phyloP scores from a whole-genome alignment of 306 rosid genomes.

The Alnus rubra region DNA sequence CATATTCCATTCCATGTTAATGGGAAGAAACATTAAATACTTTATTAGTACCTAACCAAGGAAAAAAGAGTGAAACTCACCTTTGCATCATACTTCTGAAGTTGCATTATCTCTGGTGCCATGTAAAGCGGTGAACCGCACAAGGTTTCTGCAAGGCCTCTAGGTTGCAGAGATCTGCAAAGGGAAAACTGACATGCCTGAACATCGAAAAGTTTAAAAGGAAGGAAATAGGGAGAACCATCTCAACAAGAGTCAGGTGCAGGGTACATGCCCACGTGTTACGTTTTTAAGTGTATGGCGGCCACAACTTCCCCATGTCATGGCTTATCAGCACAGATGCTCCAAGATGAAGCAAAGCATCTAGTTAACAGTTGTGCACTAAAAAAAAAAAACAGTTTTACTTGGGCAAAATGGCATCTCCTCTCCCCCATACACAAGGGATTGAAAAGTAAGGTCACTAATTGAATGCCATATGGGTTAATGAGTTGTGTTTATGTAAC shows the following conservation, averaged over 20 bases:
- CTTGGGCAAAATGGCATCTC: background rate
- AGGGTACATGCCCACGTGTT: background rate
- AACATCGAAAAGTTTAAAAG: slow-evolving; percentile 18
- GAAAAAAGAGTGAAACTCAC: slow-evolving; percentile 47
- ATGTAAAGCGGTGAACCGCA: slow-evolving; percentile 99
- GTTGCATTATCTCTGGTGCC: slow-evolving; percentile 99
- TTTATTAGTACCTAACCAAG: background rate
- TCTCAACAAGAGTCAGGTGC: background rate
- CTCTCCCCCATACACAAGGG: background rate
- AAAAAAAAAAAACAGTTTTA: background rate
- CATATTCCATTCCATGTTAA: slow-evolving; percentile 50
- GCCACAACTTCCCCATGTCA: slow-evolving; percentile 1
- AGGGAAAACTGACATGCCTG: slow-evolving; percentile 18
- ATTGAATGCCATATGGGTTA: background rate
- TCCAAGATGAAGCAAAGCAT: slow-evolving; percentile 1
- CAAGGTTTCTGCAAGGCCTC: slow-evolving; percentile 96
- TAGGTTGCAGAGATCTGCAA: slow-evolving; percentile 90
- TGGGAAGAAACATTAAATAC: slow-evolving; percentile 30
- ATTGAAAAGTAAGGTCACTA: background rate
- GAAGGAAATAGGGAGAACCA: slow-evolving; percentile 14
- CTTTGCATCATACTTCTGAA: slow-evolving; percentile 98
- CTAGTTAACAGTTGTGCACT: background rate
- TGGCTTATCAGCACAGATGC: background rate
- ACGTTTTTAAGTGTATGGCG: background rate
- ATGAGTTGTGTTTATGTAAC: background rate